Base-by-base conservation (phyloP, 192 early-diverging fungal genomes). In the Coemansia sp. region DNA sequence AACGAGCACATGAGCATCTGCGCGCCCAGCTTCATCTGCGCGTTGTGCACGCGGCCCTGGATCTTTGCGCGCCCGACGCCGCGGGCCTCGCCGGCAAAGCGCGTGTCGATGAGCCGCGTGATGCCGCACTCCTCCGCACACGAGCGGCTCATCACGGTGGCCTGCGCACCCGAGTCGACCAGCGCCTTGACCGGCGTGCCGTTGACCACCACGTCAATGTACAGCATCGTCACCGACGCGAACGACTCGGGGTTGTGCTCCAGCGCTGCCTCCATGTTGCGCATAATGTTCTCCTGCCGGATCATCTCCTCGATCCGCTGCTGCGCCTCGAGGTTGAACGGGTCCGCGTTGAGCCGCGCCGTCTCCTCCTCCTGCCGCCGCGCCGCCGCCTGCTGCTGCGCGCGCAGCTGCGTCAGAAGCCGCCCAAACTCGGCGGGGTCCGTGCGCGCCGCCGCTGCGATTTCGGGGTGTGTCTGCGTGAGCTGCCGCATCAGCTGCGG, bases 1-100 rank as follows among this genome's bases (percentile, higher is more conserved):
- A 99, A 95, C 8, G 92, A 92, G 70, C 94, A 95, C 8, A 86
- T 81, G 35, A 99, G 78, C 56, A 82, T 87, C 52, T 90, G 83
- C 43, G 82, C 81, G 14, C 91, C 92, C 10, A 99, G 66, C 54
- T 87, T 87, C 77, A 99, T 85, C 49, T 89, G 86, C 3, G 94
- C 90, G 29, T 83, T 86, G 66, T 99, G 97, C 28, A 99, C 86
- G 16, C 95, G 85, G n/a, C 97, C 97, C 5, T 96, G 65, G 59
- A 98, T 97, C 67, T 95, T 97, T n/a, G 93, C 94, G 2, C 88
- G 92, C 27, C 97, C 95, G 1, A 99, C 97, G 19, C 97, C 97
- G 21, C 87, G 82, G 0, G 97, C 97, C 54, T 93, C 80, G 25
- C 97, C 97, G 14, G 84, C 82, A 60, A 95, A 99, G 21, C 93